phyloP scores from a whole-genome alignment of 495 filamentous ascomycete species.

The Aspergillus egyptiacus region DNA sequence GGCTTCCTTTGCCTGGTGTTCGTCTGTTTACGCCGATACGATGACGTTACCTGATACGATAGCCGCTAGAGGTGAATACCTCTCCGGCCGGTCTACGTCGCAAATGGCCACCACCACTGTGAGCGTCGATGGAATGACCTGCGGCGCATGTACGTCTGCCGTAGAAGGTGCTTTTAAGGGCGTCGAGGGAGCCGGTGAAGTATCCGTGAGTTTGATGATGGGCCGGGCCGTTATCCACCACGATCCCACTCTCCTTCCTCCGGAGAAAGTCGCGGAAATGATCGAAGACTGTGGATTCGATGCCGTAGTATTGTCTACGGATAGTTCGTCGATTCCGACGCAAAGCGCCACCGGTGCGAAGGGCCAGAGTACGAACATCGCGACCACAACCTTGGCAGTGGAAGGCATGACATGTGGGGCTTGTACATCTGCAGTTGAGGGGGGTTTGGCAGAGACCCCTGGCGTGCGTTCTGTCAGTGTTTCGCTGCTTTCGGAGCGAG shows the following conservation, averaged over 20 bases:
- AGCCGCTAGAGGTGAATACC: slow-evolving; percentile 16
- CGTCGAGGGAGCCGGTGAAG: slow-evolving; percentile 70
- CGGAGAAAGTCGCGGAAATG: slow-evolving; percentile 69
- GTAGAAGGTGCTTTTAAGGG: slow-evolving; percentile 79
- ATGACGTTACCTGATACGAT: slow-evolving; percentile 15
- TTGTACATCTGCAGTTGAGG: slow-evolving; percentile 85
- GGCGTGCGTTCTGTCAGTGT: slow-evolving; percentile 83
- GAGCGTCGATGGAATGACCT: slow-evolving; percentile 89
- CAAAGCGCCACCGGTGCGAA: slow-evolving; percentile 21
- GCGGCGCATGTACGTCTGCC: slow-evolving; percentile 83
- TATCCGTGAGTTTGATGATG: slow-evolving; percentile 89
- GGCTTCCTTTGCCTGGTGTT: slow-evolving; percentile 16
- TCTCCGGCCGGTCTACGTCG: slow-evolving; percentile 17
- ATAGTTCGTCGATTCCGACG: slow-evolving; percentile 47
- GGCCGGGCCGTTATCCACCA: slow-evolving; percentile 87
- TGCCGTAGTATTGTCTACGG: slow-evolving; percentile 81
- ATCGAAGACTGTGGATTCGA: slow-evolving; percentile 96
- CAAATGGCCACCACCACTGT: slow-evolving; percentile 89
- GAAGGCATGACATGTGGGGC: slow-evolving; percentile 97
- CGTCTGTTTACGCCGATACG: slow-evolving; percentile 4
- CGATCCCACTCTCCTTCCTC: slow-evolving; percentile 66
- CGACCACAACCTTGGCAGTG: slow-evolving; percentile 79
- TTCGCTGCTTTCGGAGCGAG: slow-evolving; percentile 67
- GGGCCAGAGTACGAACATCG: slow-evolving; percentile 31
- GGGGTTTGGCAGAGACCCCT: slow-evolving; percentile 62